phyloP scores from a whole-genome alignment of 2,329 filamentous ascomycete genomes.

The Penicillium olsonii region DNA sequence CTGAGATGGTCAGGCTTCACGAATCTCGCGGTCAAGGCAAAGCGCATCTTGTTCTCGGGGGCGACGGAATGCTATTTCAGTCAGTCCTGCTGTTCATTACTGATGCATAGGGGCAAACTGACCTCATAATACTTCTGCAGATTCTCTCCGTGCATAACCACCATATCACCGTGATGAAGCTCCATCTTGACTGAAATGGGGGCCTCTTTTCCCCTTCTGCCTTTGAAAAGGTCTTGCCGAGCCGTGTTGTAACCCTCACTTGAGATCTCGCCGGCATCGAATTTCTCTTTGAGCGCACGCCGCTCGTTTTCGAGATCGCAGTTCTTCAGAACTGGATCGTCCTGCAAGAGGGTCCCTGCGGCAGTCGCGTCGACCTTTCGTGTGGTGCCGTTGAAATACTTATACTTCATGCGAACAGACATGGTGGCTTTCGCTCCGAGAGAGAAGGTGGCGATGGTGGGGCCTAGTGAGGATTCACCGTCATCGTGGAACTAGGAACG shows the following conservation, averaged over 20 bases:
- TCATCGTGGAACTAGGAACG: conserved; percentile 58
- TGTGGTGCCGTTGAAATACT: conserved; percentile 43
- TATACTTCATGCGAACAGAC: conserved; percentile 57
- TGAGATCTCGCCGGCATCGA: conserved; percentile 21
- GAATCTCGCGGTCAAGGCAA: conserved; percentile 39
- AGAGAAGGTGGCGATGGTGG: conserved; percentile 57
- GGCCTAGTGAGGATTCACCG: conserved; percentile 57
- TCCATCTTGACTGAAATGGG: conserved; percentile 45
- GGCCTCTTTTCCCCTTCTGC: conserved; percentile 26
- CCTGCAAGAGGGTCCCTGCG: conserved; percentile 12
- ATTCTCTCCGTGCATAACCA: conserved; percentile 58
- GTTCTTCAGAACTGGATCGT: conserved; percentile 35
- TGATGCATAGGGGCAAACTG: conserved; percentile 1
- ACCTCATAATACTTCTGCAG: conserved; percentile 59
- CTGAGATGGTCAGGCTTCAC: conserved; percentile 30
- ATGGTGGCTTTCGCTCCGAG: conserved; percentile 56
- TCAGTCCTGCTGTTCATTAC: conserved; percentile 4
- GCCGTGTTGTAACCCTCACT: conserved; percentile 21
- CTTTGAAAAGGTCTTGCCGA: conserved; percentile 30
- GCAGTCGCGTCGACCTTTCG: conserved; percentile 10
- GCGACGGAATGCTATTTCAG: conserved; percentile 32
- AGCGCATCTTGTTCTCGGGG: conserved; percentile 34
- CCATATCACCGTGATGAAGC: conserved; percentile 58
- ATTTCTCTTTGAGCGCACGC: conserved; percentile 22
- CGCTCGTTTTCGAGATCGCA: conserved; percentile 31